These are phyloP conservation scores for Penicillium sp. DNA, from an alignment of 2,329 filamentous ascomycete genomes.

Conservation along the genomic window DNA sequence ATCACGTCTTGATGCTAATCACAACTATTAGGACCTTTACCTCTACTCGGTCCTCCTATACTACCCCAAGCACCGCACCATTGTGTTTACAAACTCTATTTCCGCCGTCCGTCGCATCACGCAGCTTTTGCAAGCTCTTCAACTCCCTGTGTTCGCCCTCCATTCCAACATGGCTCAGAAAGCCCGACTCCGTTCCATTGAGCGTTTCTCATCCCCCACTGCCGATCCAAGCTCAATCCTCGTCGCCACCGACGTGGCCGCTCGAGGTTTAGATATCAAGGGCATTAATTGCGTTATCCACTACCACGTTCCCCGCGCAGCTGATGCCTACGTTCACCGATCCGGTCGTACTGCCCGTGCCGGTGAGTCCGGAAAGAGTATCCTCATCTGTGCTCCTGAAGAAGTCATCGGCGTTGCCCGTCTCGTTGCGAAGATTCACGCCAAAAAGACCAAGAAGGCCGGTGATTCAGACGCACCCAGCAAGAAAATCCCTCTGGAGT, in stretches of 20 bases:
- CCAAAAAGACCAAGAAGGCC: conserved; percentile 50
- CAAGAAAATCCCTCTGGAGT: conserved; percentile 65
- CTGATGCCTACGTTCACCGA: conserved; percentile 92
- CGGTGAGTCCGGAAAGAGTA: conserved; percentile 71
- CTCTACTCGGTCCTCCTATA: conserved; percentile 84
- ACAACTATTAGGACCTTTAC: conserved; percentile 68
- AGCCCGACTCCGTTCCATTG: conserved; percentile 85
- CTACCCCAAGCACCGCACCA: conserved; percentile 73
- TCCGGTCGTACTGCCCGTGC: conserved; percentile 92
- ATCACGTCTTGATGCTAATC: neutral
- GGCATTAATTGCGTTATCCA: conserved; percentile 87
- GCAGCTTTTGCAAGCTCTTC: conserved; percentile 78
- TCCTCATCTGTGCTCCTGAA: conserved; percentile 86
- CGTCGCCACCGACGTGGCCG: conserved; percentile 92
- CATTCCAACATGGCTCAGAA: conserved; percentile 97
- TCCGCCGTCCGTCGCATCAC: conserved; percentile 82
- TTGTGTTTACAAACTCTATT: conserved; percentile 96
- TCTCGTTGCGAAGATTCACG: conserved; percentile 84
- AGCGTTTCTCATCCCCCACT: conserved; percentile 71
- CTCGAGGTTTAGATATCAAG: conserved; percentile 89
- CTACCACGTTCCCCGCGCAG: conserved; percentile 89
- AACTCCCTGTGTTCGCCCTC: conserved; percentile 71
- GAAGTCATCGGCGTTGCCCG: conserved; percentile 82
- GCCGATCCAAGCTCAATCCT: conserved; percentile 64
- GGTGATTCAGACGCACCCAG: conserved; percentile 42